Conservation (phyloP, 1,139 yeast genomes). For the Yamadazyma siamensis region DNA sequence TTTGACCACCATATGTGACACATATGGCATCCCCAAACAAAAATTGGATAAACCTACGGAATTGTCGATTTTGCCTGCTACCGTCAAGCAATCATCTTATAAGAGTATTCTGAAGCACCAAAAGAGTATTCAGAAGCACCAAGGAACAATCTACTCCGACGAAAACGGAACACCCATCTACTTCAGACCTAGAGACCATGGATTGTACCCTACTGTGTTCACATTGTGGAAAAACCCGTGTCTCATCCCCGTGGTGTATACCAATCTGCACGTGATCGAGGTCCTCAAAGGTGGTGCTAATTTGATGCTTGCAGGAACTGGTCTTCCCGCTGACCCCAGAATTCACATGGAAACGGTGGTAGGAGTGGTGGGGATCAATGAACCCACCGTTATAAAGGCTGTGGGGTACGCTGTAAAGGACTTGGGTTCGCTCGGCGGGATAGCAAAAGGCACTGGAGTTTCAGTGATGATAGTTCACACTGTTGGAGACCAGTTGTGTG, state of each 20-base stretch:
- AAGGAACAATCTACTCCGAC: conserved; percentile 66
- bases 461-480: conserved; percentile 62
- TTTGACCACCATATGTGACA: conserved; percentile 43
- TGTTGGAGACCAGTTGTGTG: conserved; percentile 50
- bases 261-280: conserved; percentile 69
- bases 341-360: conserved; percentile 56
- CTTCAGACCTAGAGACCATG: conserved; percentile 59
- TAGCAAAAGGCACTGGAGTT: conserved; percentile 58
- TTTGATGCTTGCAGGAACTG: conserved; percentile 86
- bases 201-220: conserved; percentile 65
- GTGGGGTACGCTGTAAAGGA: conserved; percentile 66
- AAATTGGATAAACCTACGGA: conserved; percentile 46
- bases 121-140: conserved; percentile 47
- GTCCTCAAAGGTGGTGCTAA: conserved; percentile 77
- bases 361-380: conserved; percentile 61
- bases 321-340: conserved; percentile 65
- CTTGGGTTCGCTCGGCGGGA: conserved; percentile 39
- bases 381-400: conserved; percentile 68
- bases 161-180: conserved; percentile 67
- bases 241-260: conserved; percentile 61
- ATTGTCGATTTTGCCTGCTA: conserved; percentile 52
- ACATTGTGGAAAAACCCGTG: conserved; percentile 70
- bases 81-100: conserved; percentile 64
- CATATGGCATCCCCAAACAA: conserved; percentile 43
- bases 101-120: conserved; percentile 50